These are phyloP conservation scores for Tricholoma flavovirens DNA, from an alignment of 768 basidiomycete genomes.

Conservation along the genomic window DNA sequence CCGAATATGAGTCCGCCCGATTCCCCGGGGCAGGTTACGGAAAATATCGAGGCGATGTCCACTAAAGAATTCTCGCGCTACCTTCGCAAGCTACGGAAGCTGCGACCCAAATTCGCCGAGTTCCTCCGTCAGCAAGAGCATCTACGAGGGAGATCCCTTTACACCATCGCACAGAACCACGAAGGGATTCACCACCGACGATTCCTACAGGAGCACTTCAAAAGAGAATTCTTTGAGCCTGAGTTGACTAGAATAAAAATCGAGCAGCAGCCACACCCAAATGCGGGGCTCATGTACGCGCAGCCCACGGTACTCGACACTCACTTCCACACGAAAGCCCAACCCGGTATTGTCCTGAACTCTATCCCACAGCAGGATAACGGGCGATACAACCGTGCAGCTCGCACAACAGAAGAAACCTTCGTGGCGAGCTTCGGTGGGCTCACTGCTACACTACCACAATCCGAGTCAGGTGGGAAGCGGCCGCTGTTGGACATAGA, in stretches of 20 bases:
- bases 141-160: slow-evolving; percentile 14
- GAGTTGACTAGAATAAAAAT: slow-evolving; percentile 31
- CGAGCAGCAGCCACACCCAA: slow-evolving; percentile 59
- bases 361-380: background rate
- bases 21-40: slow-evolving; percentile 22
- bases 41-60: slow-evolving; percentile 59
- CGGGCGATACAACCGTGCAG: background rate
- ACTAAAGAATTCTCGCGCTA: slow-evolving; percentile 52
- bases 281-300: slow-evolving; percentile 58
- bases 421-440: slow-evolving; percentile 42
- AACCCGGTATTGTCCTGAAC: slow-evolving; percentile 56
- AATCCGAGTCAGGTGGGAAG: slow-evolving; percentile 9
- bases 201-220: slow-evolving; percentile 35
- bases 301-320: slow-evolving; percentile 49
- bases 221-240: slow-evolving; percentile 16
- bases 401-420: background rate
- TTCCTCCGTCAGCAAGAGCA: slow-evolving; percentile 29
- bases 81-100: slow-evolving; percentile 48
- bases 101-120: slow-evolving; percentile 50
- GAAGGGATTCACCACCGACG: slow-evolving; percentile 20
- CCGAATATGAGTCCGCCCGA: background rate
- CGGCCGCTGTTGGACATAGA: slow-evolving; percentile 23
- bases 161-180: slow-evolving; percentile 19
- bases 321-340: slow-evolving; percentile 41
- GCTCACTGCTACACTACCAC: slow-evolving; percentile 24